These are phyloP conservation scores for Penicillium chermesinum DNA, from an alignment of 495 filamentous ascomycete species.

Conservation along the genomic window DNA sequence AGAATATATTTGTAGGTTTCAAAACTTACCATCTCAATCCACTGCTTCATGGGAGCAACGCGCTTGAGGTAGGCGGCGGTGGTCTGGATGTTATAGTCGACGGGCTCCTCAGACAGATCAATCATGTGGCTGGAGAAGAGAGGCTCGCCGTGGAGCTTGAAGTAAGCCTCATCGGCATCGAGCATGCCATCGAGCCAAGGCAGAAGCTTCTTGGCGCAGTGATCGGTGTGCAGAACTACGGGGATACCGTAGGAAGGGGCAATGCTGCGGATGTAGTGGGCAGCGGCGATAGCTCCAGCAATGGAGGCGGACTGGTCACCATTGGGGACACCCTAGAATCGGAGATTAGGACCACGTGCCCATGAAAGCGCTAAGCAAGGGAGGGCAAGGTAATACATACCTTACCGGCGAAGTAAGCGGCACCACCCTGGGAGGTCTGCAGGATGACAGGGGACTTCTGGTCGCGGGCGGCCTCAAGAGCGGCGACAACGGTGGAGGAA, in stretches of 20 bases:
- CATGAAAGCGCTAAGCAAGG: background rate
- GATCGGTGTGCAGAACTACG: conserved; percentile 87
- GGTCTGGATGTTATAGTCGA: conserved; percentile 85
- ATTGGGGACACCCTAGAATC: conserved; percentile 81
- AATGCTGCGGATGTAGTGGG: conserved; percentile 88
- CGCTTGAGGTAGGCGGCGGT: conserved; percentile 88
- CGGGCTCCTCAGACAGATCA: conserved; percentile 83
- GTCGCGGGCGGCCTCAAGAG: conserved; percentile 91
- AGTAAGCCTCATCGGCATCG: conserved; percentile 84
- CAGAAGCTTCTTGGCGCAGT: conserved; percentile 90
- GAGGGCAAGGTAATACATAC: conserved; percentile 26
- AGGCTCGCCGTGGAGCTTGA: conserved; percentile 86
- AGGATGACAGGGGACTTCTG: conserved; percentile 82
- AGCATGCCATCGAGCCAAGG: conserved; percentile 97
- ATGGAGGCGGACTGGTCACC: conserved; percentile 82
- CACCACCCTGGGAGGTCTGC: conserved; percentile 88
- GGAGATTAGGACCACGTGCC: conserved; percentile 9
- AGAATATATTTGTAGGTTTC: too few relatives aligned
- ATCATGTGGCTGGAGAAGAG: conserved; percentile 98
- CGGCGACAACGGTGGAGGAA: conserved; percentile 79
- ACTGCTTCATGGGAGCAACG: conserved; percentile 92
- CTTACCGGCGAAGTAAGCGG: conserved; percentile 93
- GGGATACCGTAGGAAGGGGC: conserved; percentile 86
- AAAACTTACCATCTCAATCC: conserved; percentile 90
- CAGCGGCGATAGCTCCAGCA: conserved; percentile 77